Percentiles rank a stretch among this genome's conserved stretches.
Evolutionary conservation across 2,329 filamentous ascomycete genomes (phyloP).

Genomic region (Fusarium veterinarium): DNA sequence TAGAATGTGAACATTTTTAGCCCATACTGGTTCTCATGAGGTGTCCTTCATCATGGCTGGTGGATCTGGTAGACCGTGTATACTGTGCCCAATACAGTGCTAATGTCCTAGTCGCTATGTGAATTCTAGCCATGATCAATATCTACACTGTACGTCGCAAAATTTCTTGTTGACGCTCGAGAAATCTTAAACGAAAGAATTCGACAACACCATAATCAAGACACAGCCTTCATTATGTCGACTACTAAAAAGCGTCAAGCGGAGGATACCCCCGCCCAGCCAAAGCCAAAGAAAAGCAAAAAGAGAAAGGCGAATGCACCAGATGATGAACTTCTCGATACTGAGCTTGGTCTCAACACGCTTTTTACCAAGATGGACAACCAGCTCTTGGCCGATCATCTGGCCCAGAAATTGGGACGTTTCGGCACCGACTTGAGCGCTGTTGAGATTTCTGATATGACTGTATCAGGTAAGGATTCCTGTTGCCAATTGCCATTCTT

Average conservation of each 20-base stretch:
- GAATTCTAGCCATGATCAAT: background rate
- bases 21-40: slow-evolving; percentile 12
- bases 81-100: slow-evolving; percentile 32
- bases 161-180: slow-evolving; percentile 38
- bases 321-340: slow-evolving; percentile 70
- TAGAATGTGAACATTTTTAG: background rate
- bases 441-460: slow-evolving; percentile 85
- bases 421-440: slow-evolving; percentile 85
- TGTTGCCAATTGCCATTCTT: background rate
- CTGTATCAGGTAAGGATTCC: slow-evolving; percentile 74
- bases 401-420: slow-evolving; percentile 80
- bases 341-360: slow-evolving; percentile 80
- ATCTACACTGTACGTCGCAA: slow-evolving; percentile 38
- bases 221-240: slow-evolving; percentile 49
- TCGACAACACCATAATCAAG: slow-evolving; percentile 8
- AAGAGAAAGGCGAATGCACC: slow-evolving; percentile 67
- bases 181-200: slow-evolving; percentile 20
- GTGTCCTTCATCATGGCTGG: slow-evolving; percentile 17
- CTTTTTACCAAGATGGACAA: slow-evolving; percentile 86
- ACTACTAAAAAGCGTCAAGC: slow-evolving; percentile 67
- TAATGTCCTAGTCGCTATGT: rapidly evolving
- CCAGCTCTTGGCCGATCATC: slow-evolving; percentile 83
- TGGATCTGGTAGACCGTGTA: slow-evolving; percentile 3
- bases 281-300: slow-evolving; percentile 59
- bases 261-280: slow-evolving; percentile 57